These are phyloP conservation scores for Exophiala spinifera DNA, from an alignment of 2,329 filamentous ascomycete genomes.

Conservation along the genomic window DNA sequence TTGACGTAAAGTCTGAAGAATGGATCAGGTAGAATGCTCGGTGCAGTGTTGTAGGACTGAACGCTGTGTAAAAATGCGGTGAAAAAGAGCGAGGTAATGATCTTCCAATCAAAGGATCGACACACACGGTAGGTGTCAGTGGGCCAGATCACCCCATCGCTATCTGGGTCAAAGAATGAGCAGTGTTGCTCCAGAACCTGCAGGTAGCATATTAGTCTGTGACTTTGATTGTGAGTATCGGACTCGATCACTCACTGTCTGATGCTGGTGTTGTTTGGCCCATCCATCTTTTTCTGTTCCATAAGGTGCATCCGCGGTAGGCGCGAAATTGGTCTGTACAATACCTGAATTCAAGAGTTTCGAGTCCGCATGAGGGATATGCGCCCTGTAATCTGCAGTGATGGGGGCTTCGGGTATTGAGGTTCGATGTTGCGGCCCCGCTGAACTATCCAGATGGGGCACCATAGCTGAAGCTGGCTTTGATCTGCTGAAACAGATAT, in stretches of 20 bases:
- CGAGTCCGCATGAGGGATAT: neutral
- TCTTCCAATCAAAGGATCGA: constrained; percentile 22
- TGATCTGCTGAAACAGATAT: neutral
- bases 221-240: neutral
- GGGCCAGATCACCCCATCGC: constrained; percentile 53
- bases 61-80: constrained; percentile 35
- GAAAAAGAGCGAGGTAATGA: constrained; percentile 46
- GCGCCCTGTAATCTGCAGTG: constrained; percentile 6
- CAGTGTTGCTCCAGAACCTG: constrained; percentile 52
- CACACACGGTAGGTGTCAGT: constrained; percentile 45
- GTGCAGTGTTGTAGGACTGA: constrained; percentile 44
- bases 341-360: constrained; percentile 29
- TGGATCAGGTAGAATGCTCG: constrained; percentile 43
- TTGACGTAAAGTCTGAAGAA: constrained; percentile 40
- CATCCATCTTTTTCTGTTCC: constrained; percentile 36
- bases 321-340: constrained; percentile 36
- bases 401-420: constrained; percentile 7
- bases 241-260: constrained; percentile 29
- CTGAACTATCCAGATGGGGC: neutral
- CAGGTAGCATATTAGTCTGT: neutral
- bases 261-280: constrained; percentile 32
- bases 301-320: constrained; percentile 35
- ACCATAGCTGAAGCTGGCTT: neutral
- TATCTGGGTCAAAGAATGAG: constrained; percentile 51
- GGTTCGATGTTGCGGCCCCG: neutral